Percentiles rank a stretch among this genome's conserved stretches.
phyloP scores from a whole-genome alignment of 768 basidiomycete species.

The Tubosaeta sp. region DNA sequence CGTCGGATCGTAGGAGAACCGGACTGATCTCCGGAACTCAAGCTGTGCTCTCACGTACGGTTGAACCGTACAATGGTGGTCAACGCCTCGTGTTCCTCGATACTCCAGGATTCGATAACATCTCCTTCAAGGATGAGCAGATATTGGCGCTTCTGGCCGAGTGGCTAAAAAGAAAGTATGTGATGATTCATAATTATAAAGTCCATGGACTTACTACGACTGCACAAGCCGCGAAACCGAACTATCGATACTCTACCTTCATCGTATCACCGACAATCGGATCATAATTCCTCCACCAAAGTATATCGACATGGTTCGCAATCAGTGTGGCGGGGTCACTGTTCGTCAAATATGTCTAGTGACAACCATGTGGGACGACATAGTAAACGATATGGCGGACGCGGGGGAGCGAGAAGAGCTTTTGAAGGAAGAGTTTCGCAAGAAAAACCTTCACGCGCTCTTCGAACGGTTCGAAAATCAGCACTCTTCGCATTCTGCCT shows the following conservation, averaged over 20 bases:
- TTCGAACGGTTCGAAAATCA: conserved; percentile 4
- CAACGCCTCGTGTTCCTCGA: conserved; percentile 2
- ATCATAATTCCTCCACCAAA: neutral
- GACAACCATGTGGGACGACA: conserved; percentile 11
- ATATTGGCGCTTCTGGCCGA: conserved; percentile 1
- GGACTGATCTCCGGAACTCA: neutral
- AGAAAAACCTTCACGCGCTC: neutral
- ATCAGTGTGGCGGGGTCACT: neutral
- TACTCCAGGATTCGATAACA: conserved; percentile 6
- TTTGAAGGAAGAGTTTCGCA: neutral
- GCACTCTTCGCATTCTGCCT: neutral
- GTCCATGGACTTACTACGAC: neutral
- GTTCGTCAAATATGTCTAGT: conserved; percentile 2
- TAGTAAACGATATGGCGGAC: neutral
- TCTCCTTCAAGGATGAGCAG: neutral
- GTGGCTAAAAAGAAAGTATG: neutral
- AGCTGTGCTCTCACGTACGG: neutral
- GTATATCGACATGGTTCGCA: conserved; percentile 3
- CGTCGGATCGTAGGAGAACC: neutral
- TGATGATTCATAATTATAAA: neutral
- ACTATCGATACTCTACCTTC: conserved; percentile 5
- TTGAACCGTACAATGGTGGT: neutral
- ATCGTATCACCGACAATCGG: conserved; percentile 4
- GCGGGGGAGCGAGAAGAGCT: neutral
- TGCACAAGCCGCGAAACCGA: neutral